These are phyloP conservation scores for Ploettnerulaceae sp. DNA, from an alignment of 2,329 filamentous ascomycete genomes.

Conservation along the genomic window DNA sequence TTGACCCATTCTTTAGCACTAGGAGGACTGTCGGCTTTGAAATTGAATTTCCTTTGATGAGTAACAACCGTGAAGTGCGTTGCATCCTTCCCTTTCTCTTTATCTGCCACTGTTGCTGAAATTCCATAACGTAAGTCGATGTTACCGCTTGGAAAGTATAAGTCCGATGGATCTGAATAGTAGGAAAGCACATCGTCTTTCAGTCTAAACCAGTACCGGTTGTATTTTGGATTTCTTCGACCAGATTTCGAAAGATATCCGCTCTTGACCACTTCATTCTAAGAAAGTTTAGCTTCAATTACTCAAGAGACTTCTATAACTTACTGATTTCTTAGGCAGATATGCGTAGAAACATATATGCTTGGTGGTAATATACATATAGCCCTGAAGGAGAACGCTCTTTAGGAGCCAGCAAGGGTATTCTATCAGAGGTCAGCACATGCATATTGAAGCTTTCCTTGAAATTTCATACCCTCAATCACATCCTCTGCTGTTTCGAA, in stretches of 20 bases:
- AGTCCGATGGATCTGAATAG: constrained; percentile 74
- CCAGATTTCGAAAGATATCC: constrained; percentile 87
- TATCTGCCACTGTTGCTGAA: constrained; percentile 73
- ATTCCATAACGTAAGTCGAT: constrained; percentile 91
- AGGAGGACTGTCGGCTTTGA: constrained; percentile 79
- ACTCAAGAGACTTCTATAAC: constrained; percentile 29
- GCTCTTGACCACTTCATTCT: constrained; percentile 75
- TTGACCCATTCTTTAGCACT: constrained; percentile 98
- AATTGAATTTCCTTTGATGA: constrained; percentile 76
- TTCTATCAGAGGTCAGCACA: constrained; percentile 47
- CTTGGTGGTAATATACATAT: constrained; percentile 88
- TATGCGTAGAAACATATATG: constrained; percentile 98
- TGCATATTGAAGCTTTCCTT: neutral
- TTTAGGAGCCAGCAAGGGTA: constrained; percentile 93
- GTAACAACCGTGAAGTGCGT: constrained; percentile 77
- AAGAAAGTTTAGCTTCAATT: constrained; percentile 30
- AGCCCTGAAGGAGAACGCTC: constrained; percentile 86
- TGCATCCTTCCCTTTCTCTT: constrained; percentile 65
- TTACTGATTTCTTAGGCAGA: constrained; percentile 83
- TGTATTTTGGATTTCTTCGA: constrained; percentile 80
- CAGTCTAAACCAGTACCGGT: constrained; percentile 87
- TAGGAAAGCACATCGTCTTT: constrained; percentile 92
- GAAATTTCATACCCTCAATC: constrained; percentile 57
- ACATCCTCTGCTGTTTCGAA: constrained; percentile 81
- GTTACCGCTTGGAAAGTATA: constrained; percentile 88